Conservation (phyloP, 2,329 filamentous ascomycete genomes). For the Beauveria australis region DNA sequence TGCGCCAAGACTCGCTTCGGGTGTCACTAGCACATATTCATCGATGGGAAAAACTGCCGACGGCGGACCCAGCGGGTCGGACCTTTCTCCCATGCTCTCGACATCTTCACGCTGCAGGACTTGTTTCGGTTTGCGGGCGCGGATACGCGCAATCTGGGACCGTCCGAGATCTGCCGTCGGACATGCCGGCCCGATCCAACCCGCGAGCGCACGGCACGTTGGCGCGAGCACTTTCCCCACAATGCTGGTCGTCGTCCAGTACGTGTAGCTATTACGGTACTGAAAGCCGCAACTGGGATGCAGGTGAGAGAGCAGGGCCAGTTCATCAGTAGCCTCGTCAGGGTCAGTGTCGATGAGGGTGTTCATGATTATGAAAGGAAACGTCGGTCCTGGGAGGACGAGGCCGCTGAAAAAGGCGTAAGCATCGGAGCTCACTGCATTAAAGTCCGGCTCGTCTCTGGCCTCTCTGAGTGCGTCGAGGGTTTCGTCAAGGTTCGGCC, state of each 20-base stretch:
- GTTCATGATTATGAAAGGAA: constrained; percentile 73
- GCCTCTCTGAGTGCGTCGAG: constrained; percentile 53
- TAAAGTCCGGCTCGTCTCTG: constrained; percentile 48
- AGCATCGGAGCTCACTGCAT: constrained; percentile 58
- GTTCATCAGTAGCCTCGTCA: constrained; percentile 54
- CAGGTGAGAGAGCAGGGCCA: constrained; percentile 60
- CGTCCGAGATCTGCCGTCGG: constrained; percentile 58
- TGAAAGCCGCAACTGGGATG: constrained; percentile 66
- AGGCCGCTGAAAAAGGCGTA: constrained; percentile 73
- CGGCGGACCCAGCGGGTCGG: constrained; percentile 59
- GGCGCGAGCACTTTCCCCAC: constrained; percentile 69
- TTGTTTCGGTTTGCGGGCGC: constrained; percentile 50
- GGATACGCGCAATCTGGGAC: constrained; percentile 62
- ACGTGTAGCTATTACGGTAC: constrained; percentile 65
- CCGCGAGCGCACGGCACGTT: constrained; percentile 61
- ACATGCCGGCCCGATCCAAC: constrained; percentile 67
- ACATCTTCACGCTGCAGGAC: constrained; percentile 51
- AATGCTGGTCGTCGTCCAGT: constrained; percentile 65
- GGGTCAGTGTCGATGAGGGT: constrained; percentile 67
- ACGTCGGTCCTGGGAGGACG: constrained; percentile 58
- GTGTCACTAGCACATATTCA: constrained; percentile 57
- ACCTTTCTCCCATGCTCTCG: constrained; percentile 56
- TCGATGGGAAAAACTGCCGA: constrained; percentile 54
- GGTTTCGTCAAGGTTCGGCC: constrained; percentile 63
- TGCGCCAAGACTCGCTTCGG: constrained; percentile 48